phyloP scores from a whole-genome alignment of 1,284 basidiomycete species.

The Fistulina hepatica region DNA sequence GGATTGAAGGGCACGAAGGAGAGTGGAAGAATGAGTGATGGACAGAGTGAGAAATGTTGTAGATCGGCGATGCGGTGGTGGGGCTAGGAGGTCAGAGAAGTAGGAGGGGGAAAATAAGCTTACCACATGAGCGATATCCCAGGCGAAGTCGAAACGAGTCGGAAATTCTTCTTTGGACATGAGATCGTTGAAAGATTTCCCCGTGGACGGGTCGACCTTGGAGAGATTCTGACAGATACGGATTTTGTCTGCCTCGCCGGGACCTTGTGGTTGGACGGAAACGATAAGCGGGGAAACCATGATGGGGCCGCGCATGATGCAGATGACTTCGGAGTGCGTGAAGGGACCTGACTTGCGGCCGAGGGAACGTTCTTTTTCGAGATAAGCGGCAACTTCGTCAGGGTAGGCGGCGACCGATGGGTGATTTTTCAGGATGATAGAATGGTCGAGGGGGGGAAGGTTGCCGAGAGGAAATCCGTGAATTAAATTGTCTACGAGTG shows the following conservation, averaged over 20 bases:
- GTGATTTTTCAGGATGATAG: constrained; percentile 9
- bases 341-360: constrained; percentile 11
- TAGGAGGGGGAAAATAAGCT: no score
- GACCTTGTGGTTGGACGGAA: constrained; percentile 8
- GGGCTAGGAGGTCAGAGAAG: no score
- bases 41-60: no score
- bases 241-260: neutral
- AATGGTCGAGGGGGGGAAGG: constrained; percentile 5
- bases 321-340: constrained; percentile 1
- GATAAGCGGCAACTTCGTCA: constrained; percentile 5
- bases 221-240: constrained; percentile 9
- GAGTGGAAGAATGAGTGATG: no score
- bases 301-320: constrained; percentile 9
- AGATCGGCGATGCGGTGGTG: no score
- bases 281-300: constrained; percentile 10
- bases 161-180: constrained; percentile 5
- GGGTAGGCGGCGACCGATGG: constrained; percentile 3
- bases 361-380: constrained; percentile 2
- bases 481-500: no score
- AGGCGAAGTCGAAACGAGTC: no score
- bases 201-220: neutral
- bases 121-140: no score
- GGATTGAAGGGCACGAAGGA: no score
- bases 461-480: constrained; percentile 13
- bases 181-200: neutral